A percentile compares a stretch with the other conserved stretches of the same genome.
Conservation (phyloP, 73 alveolate species). For the Tetrahymena borealis region DNA sequence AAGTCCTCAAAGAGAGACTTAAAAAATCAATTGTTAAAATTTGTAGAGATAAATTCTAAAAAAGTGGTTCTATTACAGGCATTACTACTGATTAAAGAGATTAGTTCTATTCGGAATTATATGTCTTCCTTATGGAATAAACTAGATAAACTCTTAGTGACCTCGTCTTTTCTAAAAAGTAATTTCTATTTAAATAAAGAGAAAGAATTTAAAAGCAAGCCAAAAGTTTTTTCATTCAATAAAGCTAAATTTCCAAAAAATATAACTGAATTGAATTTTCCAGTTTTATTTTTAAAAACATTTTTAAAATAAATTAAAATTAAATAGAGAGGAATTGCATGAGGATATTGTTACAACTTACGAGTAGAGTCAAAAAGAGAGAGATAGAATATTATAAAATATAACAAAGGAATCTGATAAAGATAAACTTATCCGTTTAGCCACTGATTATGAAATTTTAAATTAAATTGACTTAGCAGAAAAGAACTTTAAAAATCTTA, state of each 20-base stretch:
- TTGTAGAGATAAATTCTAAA: conserved; percentile 84
- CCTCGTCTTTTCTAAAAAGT: conserved; percentile 34
- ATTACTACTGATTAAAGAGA: conserved; percentile 79
- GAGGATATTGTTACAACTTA: conserved; percentile 71
- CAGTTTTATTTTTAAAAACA: neutral
- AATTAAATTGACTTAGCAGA: conserved; percentile 69
- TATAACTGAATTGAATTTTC: neutral
- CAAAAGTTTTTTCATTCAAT: neutral
- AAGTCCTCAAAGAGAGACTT: conserved; percentile 87
- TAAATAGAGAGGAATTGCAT: conserved; percentile 82
- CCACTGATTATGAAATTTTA: conserved; percentile 85
- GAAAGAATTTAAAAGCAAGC: no score
- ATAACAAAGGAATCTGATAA: conserved; percentile 72
- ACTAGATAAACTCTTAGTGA: conserved; percentile 71
- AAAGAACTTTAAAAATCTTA: conserved; percentile 58
- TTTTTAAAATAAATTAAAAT: no score
- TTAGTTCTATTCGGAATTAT: conserved; percentile 85
- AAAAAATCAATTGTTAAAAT: conserved; percentile 92
- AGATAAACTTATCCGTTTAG: conserved; percentile 74
- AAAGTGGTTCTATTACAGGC: conserved; percentile 85
- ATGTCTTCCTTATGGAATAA: conserved; percentile 85
- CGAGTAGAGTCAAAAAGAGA: conserved; percentile 55
- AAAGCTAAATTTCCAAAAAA: neutral
- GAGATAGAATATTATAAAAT: conserved; percentile 70
- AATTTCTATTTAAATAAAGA: no score